A percentile compares a stretch with the other conserved stretches of the same genome.
Evolutionary conservation across 2,329 filamentous ascomycete species (phyloP).

Genomic region (Cladosporium sp.): DNA sequence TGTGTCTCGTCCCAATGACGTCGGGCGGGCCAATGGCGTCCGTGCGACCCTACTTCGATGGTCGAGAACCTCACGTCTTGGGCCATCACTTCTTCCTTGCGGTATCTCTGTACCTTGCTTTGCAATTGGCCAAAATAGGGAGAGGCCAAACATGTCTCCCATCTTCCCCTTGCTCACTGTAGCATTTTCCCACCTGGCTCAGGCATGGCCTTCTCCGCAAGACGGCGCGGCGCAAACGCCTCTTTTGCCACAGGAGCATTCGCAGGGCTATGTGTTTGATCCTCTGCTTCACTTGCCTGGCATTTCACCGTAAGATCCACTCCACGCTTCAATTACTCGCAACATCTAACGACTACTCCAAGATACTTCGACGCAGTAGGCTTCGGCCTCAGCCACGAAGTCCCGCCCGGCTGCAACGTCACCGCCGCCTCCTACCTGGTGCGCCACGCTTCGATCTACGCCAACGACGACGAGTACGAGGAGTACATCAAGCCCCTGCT

Average conservation of each 20-base stretch:
- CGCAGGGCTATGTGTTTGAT: conserved; percentile 38
- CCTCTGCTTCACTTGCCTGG: conserved; percentile 50
- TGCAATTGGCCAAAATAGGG: no score
- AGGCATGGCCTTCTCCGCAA: not conserved
- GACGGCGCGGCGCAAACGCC: conserved; percentile 8
- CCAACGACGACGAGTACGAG: conserved; percentile 55
- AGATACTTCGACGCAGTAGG: conserved; percentile 46
- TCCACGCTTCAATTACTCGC: not conserved
- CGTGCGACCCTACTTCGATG: no score
- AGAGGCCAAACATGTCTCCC: conserved; percentile 3
- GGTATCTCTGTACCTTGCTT: no score
- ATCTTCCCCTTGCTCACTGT: not conserved
- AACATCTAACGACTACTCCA: not conserved
- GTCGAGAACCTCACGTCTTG: no score
- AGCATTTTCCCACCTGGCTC: conserved; percentile 4
- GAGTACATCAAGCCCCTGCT: conserved; percentile 52
- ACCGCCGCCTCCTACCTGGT: conserved; percentile 50
- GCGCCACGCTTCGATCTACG: conserved; percentile 56
- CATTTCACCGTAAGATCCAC: conserved; percentile 39
- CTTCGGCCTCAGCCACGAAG: conserved; percentile 34
- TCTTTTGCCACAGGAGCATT: conserved; percentile 4
- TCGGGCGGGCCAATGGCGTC: no score
- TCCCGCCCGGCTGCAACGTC: conserved; percentile 44
- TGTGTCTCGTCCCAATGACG: no score
- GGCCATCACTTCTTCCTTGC: no score